phyloP scores from a whole-genome alignment of 2,329 filamentous ascomycete species.

The Emergomyces orientalis region DNA sequence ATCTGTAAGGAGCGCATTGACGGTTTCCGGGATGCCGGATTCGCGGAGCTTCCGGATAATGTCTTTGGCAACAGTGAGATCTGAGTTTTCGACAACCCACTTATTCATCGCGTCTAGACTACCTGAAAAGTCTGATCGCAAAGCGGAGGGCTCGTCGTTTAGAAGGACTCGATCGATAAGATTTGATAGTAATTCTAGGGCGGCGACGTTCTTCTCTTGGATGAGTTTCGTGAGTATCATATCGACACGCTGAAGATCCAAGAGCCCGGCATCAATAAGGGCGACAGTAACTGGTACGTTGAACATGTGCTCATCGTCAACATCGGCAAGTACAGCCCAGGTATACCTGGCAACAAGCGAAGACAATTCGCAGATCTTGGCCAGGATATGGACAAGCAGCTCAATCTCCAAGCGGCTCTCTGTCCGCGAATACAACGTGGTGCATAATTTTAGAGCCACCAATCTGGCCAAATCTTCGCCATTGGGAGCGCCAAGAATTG shows the following conservation, averaged over 20 bases:
- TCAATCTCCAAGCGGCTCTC: conserved; percentile 52
- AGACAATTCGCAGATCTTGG: conserved; percentile 54
- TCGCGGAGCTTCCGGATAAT: conserved; percentile 58
- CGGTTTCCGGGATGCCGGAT: conserved; percentile 47
- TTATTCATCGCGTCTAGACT: conserved; percentile 72
- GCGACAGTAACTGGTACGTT: conserved; percentile 53
- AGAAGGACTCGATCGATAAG: conserved; percentile 71
- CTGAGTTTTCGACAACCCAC: conserved; percentile 68
- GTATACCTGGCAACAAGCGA: conserved; percentile 46
- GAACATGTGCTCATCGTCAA: conserved; percentile 53
- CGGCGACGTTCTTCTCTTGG: conserved; percentile 58
- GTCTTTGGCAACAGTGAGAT: conserved; percentile 55
- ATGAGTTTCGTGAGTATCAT: conserved; percentile 65
- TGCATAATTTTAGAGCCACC: conserved; percentile 49
- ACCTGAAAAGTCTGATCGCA: conserved; percentile 77
- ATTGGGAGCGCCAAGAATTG: conserved; percentile 46
- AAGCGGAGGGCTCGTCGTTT: conserved; percentile 63
- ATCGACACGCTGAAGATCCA: conserved; percentile 58
- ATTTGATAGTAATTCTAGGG: conserved; percentile 69
- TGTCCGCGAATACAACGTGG: conserved; percentile 47
- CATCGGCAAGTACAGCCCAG: conserved; percentile 40
- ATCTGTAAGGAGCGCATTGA: conserved; percentile 47
- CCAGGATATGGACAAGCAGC: conserved; percentile 52
- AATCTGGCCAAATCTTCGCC: conserved; percentile 49
- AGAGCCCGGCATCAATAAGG: conserved; percentile 49